Evolutionary conservation across 2,329 filamentous ascomycete species (phyloP).

Genomic region (Magnaporthiopsis rhizophila): DNA sequence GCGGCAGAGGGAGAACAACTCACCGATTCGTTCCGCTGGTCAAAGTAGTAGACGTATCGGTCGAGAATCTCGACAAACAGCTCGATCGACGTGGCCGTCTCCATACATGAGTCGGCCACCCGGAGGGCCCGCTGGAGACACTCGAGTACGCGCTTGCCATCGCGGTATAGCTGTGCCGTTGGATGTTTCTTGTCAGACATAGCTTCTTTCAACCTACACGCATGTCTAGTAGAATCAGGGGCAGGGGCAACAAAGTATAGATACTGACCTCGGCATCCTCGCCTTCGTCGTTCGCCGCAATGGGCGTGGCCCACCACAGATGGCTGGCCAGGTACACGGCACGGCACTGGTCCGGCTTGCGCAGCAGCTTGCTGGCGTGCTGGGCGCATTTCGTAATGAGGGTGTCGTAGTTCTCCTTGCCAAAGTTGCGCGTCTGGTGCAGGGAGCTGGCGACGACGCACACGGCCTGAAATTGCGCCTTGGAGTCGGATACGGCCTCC

Average conservation of each 20-base stretch:
- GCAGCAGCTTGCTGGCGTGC: slow-evolving; percentile 91
- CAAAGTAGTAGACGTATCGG: slow-evolving; percentile 98
- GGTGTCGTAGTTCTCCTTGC: slow-evolving; percentile 97
- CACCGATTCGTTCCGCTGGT: slow-evolving; percentile 95
- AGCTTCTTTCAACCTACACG: not conserved
- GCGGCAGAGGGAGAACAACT: slow-evolving; percentile 18
- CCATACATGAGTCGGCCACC: slow-evolving; percentile 98
- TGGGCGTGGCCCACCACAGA: slow-evolving; percentile 94
- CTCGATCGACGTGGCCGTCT: slow-evolving; percentile 92
- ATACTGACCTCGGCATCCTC: slow-evolving; percentile 67
- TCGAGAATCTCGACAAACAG: slow-evolving; percentile 98
- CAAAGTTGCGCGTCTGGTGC: slow-evolving; percentile 82
- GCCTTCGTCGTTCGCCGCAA: slow-evolving; percentile 66
- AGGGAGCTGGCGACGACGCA: slow-evolving; percentile 87
- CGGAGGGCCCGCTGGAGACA: slow-evolving; percentile 91
- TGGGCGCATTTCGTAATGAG: slow-evolving; percentile 96
- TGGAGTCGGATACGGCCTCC: slow-evolving; percentile 88
- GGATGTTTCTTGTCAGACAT: slow-evolving; percentile 12
- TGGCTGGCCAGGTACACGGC: slow-evolving; percentile 96
- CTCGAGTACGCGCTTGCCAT: slow-evolving; percentile 93
- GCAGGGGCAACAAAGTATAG: not conserved
- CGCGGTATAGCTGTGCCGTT: slow-evolving; percentile 72
- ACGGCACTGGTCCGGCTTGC: slow-evolving; percentile 96
- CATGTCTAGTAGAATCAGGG: not conserved
- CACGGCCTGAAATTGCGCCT: slow-evolving; percentile 96